Evolutionary conservation across 2,329 filamentous ascomycete species (phyloP).

Genomic region (Cadophora sp.): DNA sequence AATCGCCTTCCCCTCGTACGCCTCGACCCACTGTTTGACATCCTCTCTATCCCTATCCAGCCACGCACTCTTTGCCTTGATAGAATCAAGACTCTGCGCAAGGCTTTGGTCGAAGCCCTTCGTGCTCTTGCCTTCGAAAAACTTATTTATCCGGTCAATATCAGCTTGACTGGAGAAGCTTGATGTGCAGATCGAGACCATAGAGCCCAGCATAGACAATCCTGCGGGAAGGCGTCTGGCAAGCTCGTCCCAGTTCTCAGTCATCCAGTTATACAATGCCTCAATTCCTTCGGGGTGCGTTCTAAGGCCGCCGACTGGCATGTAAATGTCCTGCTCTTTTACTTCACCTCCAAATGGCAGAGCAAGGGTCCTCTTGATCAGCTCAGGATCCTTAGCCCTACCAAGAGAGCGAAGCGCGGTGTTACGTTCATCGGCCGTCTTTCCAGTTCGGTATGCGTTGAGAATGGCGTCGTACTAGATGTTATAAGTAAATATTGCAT

Average conservation of each 20-base stretch:
- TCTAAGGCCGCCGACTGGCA: conserved; percentile 81
- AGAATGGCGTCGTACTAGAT: conserved; percentile 76
- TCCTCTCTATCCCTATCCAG: conserved; percentile 77
- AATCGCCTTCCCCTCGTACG: conserved; percentile 51
- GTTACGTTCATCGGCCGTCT: conserved; percentile 87
- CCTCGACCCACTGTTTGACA: conserved; percentile 74
- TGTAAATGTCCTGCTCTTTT: conserved; percentile 94
- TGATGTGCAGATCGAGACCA: conserved; percentile 82
- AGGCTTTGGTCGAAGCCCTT: conserved; percentile 88
- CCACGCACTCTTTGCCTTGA: conserved; percentile 86
- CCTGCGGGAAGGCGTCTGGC: conserved; percentile 84
- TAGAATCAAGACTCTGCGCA: conserved; percentile 86
- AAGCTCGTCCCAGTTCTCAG: conserved; percentile 86
- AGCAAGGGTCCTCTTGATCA: conserved; percentile 81
- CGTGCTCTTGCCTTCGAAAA: conserved; percentile 83
- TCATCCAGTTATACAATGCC: conserved; percentile 83
- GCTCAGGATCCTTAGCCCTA: conserved; percentile 75
- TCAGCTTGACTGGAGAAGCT: conserved; percentile 82
- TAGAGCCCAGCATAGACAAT: conserved; percentile 82
- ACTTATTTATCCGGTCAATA: conserved; percentile 75
- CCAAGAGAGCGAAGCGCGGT: conserved; percentile 86
- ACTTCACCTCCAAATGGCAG: conserved; percentile 81
- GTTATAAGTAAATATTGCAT: conserved; percentile 26
- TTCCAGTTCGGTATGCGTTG: conserved; percentile 76
- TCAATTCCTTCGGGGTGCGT: conserved; percentile 79